Percentiles rank a stretch among this genome's conserved stretches.
These are phyloP conservation scores for Cryptosporidium baileyi DNA, from an alignment of 169 alveolate species.

Conservation along the genomic window DNA sequence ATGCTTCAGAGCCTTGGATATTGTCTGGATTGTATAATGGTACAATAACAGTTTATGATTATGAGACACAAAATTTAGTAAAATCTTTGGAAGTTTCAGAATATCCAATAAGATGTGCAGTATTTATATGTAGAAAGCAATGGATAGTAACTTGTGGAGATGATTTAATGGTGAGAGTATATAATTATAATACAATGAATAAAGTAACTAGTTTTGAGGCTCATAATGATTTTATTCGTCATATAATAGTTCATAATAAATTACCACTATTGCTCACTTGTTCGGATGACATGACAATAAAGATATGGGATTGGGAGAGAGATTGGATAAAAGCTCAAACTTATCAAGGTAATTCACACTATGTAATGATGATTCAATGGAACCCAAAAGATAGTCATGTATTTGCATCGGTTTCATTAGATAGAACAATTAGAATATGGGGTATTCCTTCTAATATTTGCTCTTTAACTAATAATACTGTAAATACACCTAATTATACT, in stretches of 20 bases:
- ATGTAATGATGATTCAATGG: slow-evolving; percentile 96
- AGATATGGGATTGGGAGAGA: slow-evolving; percentile 96
- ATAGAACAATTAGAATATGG: slow-evolving; percentile 94
- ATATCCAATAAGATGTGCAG: slow-evolving; percentile 94
- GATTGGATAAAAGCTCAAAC: slow-evolving; percentile 90
- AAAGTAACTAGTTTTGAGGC: slow-evolving; percentile 93
- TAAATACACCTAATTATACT: slow-evolving; percentile 91
- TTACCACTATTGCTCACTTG: slow-evolving; percentile 92
- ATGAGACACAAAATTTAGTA: slow-evolving; percentile 88
- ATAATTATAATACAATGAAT: slow-evolving; percentile 95
- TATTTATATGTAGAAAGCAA: slow-evolving; percentile 92
- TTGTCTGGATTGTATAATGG: slow-evolving; percentile 94
- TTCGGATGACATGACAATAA: slow-evolving; percentile 97
- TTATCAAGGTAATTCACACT: slow-evolving; percentile 96
- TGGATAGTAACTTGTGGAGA: slow-evolving; percentile 94
- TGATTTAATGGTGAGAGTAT: slow-evolving; percentile 91
- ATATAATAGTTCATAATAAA: slow-evolving; percentile 94
- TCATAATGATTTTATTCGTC: slow-evolving; percentile 97
- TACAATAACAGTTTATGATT: slow-evolving; percentile 86
- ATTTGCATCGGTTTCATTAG: slow-evolving; percentile 96
- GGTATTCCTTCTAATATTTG: slow-evolving; percentile 78
- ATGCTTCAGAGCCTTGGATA: slow-evolving; percentile 95
- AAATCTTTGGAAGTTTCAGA: slow-evolving; percentile 92
- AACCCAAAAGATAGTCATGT: slow-evolving; percentile 95
- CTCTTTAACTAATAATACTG: slow-evolving; percentile 58